Conservation (phyloP, 176 grass and related monocot genomes). For the Musa itinerans region DNA sequence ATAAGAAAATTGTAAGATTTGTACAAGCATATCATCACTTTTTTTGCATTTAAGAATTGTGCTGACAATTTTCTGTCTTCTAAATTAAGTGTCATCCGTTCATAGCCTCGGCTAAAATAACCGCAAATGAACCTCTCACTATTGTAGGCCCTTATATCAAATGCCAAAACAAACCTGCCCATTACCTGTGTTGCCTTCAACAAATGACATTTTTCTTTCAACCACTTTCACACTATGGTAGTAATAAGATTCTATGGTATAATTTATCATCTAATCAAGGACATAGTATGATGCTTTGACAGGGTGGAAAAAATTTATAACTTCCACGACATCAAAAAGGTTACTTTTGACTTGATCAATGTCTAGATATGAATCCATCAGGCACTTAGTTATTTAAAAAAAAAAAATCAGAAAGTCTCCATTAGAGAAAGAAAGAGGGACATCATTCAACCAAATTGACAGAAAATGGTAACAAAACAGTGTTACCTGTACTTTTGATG, state of each 20-base stretch:
- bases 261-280: neutral
- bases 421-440: neutral
- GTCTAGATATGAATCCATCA: neutral
- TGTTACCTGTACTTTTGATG: slow-evolving; percentile 78
- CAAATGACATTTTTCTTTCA: neutral
- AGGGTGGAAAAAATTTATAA: too few species aligned
- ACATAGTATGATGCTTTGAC: neutral
- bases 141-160: neutral
- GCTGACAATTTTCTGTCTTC: neutral
- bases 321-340: too few species aligned
- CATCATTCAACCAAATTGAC: neutral
- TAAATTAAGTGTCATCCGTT: neutral
- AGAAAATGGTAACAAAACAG: neutral
- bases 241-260: neutral
- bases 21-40: neutral
- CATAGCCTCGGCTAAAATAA: neutral
- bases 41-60: neutral
- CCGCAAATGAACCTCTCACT: neutral
- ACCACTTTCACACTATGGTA: neutral
- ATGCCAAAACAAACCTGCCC: neutral
- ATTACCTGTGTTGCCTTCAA: neutral
- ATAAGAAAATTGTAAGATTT: neutral
- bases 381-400: neutral
- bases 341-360: neutral
- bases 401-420: neutral